Percentiles rank a stretch among this genome's conserved stretches.
These are phyloP conservation scores for Triadica sebifera DNA, from an alignment of 345 rosid species.

Conservation along the genomic window DNA sequence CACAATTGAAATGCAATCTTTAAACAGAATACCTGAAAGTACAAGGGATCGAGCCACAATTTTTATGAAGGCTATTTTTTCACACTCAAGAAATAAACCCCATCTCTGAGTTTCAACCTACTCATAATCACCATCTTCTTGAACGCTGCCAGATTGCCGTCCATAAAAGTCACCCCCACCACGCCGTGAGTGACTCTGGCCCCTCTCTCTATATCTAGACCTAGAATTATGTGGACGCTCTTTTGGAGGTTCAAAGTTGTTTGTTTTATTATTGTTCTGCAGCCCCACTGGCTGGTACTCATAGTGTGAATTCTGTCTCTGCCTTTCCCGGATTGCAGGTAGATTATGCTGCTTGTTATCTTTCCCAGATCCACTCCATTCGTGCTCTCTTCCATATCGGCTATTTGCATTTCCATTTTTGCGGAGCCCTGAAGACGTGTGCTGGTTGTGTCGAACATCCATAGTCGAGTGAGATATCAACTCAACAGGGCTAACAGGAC, in stretches of 20 bases:
- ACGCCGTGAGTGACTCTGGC: slow-evolving; percentile 52
- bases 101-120: slow-evolving; percentile 6
- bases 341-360: slow-evolving; percentile 50
- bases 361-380: slow-evolving; percentile 61
- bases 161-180: slow-evolving; percentile 52
- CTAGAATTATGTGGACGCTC: slow-evolving; percentile 52
- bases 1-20: slow-evolving; percentile 21
- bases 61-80: slow-evolving; percentile 3
- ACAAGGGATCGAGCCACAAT: slow-evolving; percentile 15
- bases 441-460: slow-evolving; percentile 48
- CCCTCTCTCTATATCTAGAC: slow-evolving; percentile 64
- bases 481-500: slow-evolving; percentile 27
- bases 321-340: slow-evolving; percentile 56
- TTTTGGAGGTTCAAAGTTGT: slow-evolving; percentile 43
- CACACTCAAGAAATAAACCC: slow-evolving; percentile 5
- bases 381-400: slow-evolving; percentile 53
- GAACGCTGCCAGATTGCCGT: slow-evolving; percentile 43
- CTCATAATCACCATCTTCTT: slow-evolving; percentile 42
- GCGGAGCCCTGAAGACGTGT: slow-evolving; percentile 40
- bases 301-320: slow-evolving; percentile 54
- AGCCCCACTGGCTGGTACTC: slow-evolving; percentile 74
- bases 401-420: slow-evolving; percentile 57
- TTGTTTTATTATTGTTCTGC: slow-evolving; percentile 30
- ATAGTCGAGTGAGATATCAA: slow-evolving; percentile 20
- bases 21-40: slow-evolving; percentile 34